Conservation (phyloP, 495 filamentous ascomycete species). For the Talaromyces wortmannii region DNA sequence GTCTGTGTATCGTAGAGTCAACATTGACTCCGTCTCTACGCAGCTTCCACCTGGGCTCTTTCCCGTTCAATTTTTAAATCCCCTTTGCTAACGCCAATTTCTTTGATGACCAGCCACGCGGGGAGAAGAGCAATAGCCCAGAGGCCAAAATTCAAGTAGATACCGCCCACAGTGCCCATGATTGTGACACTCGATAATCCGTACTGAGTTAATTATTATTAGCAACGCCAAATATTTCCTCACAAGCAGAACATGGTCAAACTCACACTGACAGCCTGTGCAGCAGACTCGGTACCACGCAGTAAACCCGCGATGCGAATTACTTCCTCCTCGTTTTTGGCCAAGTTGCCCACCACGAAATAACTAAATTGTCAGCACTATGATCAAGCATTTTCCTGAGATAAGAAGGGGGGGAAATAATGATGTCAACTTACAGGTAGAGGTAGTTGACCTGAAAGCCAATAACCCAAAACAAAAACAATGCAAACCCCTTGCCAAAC, state of each 20-base stretch:
- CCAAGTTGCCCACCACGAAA: constrained; percentile 55
- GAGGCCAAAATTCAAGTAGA: constrained; percentile 58
- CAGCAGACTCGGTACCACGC: constrained; percentile 55
- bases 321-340: constrained; percentile 46
- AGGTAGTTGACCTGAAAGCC: constrained; percentile 61
- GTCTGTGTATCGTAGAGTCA: too few species aligned
- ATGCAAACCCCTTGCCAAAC: constrained; percentile 50
- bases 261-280: constrained; percentile 49
- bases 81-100: constrained; percentile 36
- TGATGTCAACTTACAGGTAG: constrained; percentile 37
- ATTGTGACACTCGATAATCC: constrained; percentile 48
- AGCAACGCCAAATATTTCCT: background rate
- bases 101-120: constrained; percentile 50
- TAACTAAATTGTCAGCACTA: constrained; percentile 27
- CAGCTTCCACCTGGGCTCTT: background rate
- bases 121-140: constrained; percentile 51
- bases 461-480: constrained; percentile 51
- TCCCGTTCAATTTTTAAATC: constrained; percentile 31
- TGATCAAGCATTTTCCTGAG: constrained; percentile 1
- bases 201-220: constrained; percentile 26
- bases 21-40: background rate
- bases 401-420: background rate
- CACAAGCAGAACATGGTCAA: background rate
- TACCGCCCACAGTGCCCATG: constrained; percentile 51
- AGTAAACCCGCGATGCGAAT: constrained; percentile 55